Conservation (phyloP, 805 yeast species). For the Ogataea philodendri region DNA sequence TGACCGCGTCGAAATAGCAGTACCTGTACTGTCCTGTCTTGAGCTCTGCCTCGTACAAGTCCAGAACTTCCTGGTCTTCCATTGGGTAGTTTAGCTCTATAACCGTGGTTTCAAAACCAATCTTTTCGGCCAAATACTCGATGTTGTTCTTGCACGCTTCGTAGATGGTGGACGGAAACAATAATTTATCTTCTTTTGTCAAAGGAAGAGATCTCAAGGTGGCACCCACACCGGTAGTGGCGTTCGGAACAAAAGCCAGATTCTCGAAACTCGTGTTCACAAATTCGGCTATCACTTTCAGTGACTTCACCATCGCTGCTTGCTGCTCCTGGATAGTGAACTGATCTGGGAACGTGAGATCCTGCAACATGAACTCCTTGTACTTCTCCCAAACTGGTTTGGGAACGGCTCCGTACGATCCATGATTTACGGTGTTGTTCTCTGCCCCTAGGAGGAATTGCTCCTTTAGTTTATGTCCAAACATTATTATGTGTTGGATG, state of each 20-base stretch:
- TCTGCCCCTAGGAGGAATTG: slow-evolving; percentile 43
- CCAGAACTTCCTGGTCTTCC: slow-evolving; percentile 40
- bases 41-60: slow-evolving; percentile 31
- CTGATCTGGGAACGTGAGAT: slow-evolving; percentile 46
- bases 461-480: slow-evolving; percentile 50
- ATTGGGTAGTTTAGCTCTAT: slow-evolving; percentile 45
- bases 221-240: slow-evolving; percentile 59
- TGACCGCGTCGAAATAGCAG: slow-evolving; percentile 55
- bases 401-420: slow-evolving; percentile 62
- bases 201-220: slow-evolving; percentile 55
- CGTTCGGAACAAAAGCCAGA: slow-evolving; percentile 55
- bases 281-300: slow-evolving; percentile 41
- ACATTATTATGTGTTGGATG: too few relatives aligned
- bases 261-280: slow-evolving; percentile 46
- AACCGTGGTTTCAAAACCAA: slow-evolving; percentile 37
- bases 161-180: slow-evolving; percentile 50
- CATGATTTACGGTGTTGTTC: slow-evolving; percentile 56
- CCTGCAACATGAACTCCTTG: slow-evolving; percentile 29
- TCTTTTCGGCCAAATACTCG: slow-evolving; percentile 36
- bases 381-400: slow-evolving; percentile 42
- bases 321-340: slow-evolving; percentile 35
- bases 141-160: slow-evolving; percentile 55
- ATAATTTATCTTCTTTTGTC: slow-evolving; percentile 48
- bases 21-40: slow-evolving; percentile 34
- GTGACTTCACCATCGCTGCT: slow-evolving; percentile 33